Conservation (phyloP, 2,329 filamentous ascomycete species). For the Claviceps sorghi region DNA sequence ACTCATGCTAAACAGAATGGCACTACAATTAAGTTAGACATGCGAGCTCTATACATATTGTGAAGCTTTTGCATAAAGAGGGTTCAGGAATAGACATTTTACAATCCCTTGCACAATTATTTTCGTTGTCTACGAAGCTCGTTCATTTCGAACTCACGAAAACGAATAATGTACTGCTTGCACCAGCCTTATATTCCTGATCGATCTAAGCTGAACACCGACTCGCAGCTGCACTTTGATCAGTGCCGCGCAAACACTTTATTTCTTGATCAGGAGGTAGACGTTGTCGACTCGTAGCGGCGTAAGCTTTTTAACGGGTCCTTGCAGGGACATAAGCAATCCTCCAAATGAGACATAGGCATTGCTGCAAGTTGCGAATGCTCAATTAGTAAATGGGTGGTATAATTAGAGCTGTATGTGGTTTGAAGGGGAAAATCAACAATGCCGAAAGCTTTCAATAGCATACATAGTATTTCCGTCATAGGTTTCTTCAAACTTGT, state of each 20-base stretch:
- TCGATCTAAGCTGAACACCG: background rate
- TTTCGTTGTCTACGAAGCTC: background rate
- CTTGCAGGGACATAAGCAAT: conserved; percentile 76
- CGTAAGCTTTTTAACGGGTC: conserved; percentile 90
- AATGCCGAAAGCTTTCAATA: background rate
- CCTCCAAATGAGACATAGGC: conserved; percentile 91
- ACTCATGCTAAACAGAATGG: conserved; percentile 35
- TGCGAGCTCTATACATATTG: background rate
- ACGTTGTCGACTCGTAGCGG: conserved; percentile 84
- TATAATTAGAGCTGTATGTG: background rate
- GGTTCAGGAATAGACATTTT: background rate
- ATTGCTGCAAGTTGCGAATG: conserved; percentile 42
- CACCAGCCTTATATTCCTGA: background rate
- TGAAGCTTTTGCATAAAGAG: background rate
- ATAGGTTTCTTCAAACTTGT: conserved; percentile 68
- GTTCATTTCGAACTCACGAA: background rate
- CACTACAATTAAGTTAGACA: conserved; percentile 1
- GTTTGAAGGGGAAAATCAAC: background rate
- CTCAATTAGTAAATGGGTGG: conserved; percentile 2
- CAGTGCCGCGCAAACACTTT: background rate
- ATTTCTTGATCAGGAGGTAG: conserved; percentile 84
- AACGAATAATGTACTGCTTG: background rate
- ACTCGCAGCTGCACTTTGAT: background rate
- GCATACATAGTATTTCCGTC: conserved; percentile 69
- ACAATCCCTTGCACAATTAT: background rate